Conservation (phyloP, 768 basidiomycete species). For the Leccinum fibrillosum region DNA sequence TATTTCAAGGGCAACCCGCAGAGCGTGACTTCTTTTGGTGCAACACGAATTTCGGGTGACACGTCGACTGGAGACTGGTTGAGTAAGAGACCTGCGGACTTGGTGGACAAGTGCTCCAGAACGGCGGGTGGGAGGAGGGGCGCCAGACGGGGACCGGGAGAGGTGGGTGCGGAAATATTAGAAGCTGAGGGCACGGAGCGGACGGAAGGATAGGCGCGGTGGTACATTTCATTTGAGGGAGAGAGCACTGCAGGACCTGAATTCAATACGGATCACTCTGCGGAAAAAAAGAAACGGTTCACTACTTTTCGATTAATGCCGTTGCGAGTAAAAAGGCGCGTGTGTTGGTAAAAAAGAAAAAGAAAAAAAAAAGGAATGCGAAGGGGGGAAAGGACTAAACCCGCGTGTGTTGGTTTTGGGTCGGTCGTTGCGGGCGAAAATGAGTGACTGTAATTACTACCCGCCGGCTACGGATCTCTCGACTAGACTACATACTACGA, state of each 20-base stretch:
- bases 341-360: background rate
- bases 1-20: slow-evolving; percentile 79
- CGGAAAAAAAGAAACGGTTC: slow-evolving; percentile 6
- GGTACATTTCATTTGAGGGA: slow-evolving; percentile 54
- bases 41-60: slow-evolving; percentile 25
- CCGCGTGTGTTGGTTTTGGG: slow-evolving; percentile 10
- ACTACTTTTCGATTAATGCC: slow-evolving; percentile 18
- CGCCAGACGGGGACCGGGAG: slow-evolving; percentile 41
- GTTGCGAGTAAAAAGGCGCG: background rate
- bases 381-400: background rate
- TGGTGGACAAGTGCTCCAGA: slow-evolving; percentile 40
- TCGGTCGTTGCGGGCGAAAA: slow-evolving; percentile 8
- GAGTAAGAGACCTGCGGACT: slow-evolving; percentile 34
- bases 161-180: slow-evolving; percentile 16
- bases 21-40: slow-evolving; percentile 45
- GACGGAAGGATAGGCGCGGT: slow-evolving; percentile 54
- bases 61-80: slow-evolving; percentile 35
- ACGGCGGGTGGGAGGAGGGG: slow-evolving; percentile 51
- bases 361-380: slow-evolving; percentile 1
- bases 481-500: background rate
- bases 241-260: slow-evolving; percentile 26
- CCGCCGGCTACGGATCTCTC: slow-evolving; percentile 6
- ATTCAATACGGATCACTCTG: slow-evolving; percentile 12
- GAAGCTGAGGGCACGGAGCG: slow-evolving; percentile 52
- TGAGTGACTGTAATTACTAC: slow-evolving; percentile 4